These are phyloP conservation scores for Tubosaeta sp. DNA, from an alignment of 768 basidiomycete species.

Conservation along the genomic window DNA sequence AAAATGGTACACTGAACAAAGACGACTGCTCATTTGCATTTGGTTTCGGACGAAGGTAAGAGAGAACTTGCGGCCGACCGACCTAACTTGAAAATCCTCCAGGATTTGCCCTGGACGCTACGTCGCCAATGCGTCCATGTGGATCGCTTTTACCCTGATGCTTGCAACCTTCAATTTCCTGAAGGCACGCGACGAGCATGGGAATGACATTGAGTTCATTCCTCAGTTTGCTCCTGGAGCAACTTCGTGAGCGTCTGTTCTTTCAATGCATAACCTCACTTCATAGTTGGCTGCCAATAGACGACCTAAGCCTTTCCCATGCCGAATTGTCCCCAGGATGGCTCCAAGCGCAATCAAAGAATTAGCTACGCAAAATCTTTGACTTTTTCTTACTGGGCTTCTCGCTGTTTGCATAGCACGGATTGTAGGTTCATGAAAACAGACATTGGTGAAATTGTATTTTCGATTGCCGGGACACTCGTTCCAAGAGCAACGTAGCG, in stretches of 20 bases:
- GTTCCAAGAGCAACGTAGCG: background rate
- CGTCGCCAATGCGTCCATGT: slow-evolving; percentile 22
- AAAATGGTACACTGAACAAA: slow-evolving; percentile 14
- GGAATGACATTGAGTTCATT: slow-evolving; percentile 20
- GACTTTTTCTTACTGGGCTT: background rate
- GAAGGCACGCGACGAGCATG: slow-evolving; percentile 20
- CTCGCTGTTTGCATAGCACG: background rate
- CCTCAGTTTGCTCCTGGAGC: slow-evolving; percentile 19
- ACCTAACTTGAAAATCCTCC: background rate
- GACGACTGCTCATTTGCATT: slow-evolving; percentile 11
- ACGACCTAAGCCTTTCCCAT: slow-evolving; percentile 21
- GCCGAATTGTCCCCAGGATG: slow-evolving; percentile 17
- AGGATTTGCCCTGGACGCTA: slow-evolving; percentile 24
- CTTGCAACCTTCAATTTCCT: slow-evolving; percentile 22
- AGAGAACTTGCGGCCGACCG: background rate
- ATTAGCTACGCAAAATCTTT: slow-evolving; percentile 9
- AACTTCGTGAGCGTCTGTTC: slow-evolving; percentile 16
- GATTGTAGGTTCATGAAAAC: background rate
- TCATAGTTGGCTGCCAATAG: slow-evolving; percentile 8
- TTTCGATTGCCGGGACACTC: background rate
- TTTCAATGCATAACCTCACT: background rate
- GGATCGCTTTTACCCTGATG: slow-evolving; percentile 23
- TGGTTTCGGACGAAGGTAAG: slow-evolving; percentile 27
- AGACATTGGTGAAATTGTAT: background rate
- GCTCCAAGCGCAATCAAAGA: slow-evolving; percentile 6